Percentiles rank a stretch among this genome's conserved stretches.
phyloP scores from a whole-genome alignment of 2,329 filamentous ascomycete species.

The Fusarium sp. region DNA sequence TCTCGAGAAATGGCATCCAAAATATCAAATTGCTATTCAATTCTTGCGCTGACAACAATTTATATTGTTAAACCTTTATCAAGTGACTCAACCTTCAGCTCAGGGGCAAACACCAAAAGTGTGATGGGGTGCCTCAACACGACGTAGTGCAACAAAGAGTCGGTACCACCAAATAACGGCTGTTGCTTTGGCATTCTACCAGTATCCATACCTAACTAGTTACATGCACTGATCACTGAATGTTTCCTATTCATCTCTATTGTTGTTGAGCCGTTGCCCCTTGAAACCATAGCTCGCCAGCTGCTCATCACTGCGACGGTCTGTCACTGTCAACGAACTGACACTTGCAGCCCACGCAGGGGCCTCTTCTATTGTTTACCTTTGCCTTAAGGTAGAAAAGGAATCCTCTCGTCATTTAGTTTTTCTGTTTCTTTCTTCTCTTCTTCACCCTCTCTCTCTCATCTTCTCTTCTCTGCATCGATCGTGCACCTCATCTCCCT shows the following conservation, averaged over 20 bases:
- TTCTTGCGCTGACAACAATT: not conserved
- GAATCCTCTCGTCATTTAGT: slow-evolving; percentile 8
- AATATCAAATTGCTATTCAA: not conserved
- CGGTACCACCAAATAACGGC: slow-evolving; percentile 30
- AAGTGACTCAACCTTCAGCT: slow-evolving; percentile 2
- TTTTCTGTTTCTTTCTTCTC: slow-evolving; percentile 4
- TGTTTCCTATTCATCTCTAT: slow-evolving; percentile 7
- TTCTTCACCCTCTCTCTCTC: slow-evolving; percentile 10
- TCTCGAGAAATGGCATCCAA: not conserved
- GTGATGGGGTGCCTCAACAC: slow-evolving; percentile 27
- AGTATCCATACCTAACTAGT: not conserved
- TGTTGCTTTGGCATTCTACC: slow-evolving; percentile 15
- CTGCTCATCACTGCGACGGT: slow-evolving; percentile 23
- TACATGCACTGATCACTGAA: not conserved
- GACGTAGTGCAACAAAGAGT: slow-evolving; percentile 26
- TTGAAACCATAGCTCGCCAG: slow-evolving; percentile 23
- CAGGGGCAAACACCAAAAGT: slow-evolving; percentile 32
- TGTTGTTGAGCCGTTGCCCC: slow-evolving; percentile 31
- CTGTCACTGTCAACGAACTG: slow-evolving; percentile 3
- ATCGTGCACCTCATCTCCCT: slow-evolving; percentile 17
- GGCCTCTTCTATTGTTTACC: slow-evolving; percentile 27
- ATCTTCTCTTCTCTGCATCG: slow-evolving; percentile 11
- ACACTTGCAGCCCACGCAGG: not conserved
- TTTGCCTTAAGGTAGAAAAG: slow-evolving; percentile 23
- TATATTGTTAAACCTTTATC: not conserved